These are phyloP conservation scores for Ulota crispa DNA, from an alignment of 225 moss, liverwort and hornwort species.

Conservation along the genomic window DNA sequence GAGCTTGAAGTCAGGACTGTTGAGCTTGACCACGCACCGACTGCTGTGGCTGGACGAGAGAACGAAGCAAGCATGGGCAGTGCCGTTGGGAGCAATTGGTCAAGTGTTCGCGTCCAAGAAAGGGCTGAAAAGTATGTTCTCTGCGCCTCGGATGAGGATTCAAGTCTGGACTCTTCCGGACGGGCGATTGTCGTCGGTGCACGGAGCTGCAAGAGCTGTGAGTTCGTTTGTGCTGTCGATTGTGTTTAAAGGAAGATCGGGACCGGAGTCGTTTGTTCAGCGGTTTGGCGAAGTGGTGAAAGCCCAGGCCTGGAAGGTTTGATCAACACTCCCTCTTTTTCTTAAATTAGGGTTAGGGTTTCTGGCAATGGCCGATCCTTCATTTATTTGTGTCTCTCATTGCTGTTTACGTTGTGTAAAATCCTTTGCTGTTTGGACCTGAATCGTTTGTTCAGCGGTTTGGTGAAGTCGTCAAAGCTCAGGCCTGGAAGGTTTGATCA, in stretches of 20 bases:
- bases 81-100: constrained; percentile 69
- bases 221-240: constrained; percentile 55
- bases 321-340: no score
- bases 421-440: constrained; percentile 3
- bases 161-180: constrained; percentile 72
- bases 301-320: constrained; percentile 84
- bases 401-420: no score
- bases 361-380: not conserved
- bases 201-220: constrained; percentile 35
- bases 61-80: constrained; percentile 60
- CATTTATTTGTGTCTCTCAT: not conserved
- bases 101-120: constrained; percentile 73
- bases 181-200: constrained; percentile 61
- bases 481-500: constrained; percentile 72
- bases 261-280: constrained; percentile 67
- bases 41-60: constrained; percentile 80
- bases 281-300: constrained; percentile 67
- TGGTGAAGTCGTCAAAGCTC: constrained; percentile 66
- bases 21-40: constrained; percentile 77
- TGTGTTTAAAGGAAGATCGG: constrained; percentile 65
- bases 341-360: constrained; percentile 18
- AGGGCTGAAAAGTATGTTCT: constrained; percentile 83
- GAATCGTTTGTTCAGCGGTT: constrained; percentile 70
- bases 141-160: constrained; percentile 66
- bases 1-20: constrained; percentile 38